Evolutionary conservation across 345 rosid genomes (phyloP).

Genomic region (Aethionema arabicum): DNA sequence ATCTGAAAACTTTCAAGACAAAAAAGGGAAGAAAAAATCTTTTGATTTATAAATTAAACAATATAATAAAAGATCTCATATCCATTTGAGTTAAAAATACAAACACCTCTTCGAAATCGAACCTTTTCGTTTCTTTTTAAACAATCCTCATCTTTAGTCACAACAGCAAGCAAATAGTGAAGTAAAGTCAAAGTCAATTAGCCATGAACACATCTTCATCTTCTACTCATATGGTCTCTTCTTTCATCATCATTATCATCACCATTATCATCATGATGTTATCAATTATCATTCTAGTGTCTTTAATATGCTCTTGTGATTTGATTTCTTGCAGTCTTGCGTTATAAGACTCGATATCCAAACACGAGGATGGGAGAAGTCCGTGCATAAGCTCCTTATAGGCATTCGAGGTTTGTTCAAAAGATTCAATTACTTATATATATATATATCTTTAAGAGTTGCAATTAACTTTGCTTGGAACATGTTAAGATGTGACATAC

Average conservation of each 20-base stretch:
- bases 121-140: neutral
- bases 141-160: neutral
- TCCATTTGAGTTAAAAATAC: neutral
- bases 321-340: constrained; percentile 13
- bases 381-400: constrained; percentile 1
- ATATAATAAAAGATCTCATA: no score
- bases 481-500: constrained; percentile 5
- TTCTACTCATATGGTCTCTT: neutral
- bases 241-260: neutral
- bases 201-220: neutral
- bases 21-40: no score
- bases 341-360: constrained; percentile 7
- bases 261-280: neutral
- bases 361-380: constrained; percentile 11
- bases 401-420: constrained; percentile 7
- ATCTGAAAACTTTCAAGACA: no score
- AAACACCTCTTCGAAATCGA: neutral
- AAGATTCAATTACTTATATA: no score
- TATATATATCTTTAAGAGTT: no score
- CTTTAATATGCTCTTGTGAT: neutral
- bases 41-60: no score
- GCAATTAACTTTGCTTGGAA: neutral
- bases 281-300: neutral
- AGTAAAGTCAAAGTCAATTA: neutral
- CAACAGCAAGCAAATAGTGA: no score